Conservation (phyloP, 1,284 basidiomycete species). For the Cryptococcus sp. region DNA sequence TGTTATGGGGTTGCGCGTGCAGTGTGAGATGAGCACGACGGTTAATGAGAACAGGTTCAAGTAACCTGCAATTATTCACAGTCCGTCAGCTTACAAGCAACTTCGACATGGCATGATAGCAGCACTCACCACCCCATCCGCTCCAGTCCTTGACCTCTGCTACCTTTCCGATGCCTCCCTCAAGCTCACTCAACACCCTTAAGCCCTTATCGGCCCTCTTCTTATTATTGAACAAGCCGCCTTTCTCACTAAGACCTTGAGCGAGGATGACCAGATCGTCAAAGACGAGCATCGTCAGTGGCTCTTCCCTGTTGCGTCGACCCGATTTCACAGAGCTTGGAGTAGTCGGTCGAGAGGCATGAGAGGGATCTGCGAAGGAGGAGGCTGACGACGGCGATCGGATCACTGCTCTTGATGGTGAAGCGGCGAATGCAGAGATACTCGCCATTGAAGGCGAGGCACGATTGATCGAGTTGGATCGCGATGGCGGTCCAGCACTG, state of each 20-base stretch:
- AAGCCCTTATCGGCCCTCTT: constrained; percentile 23
- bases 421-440: constrained; percentile 22
- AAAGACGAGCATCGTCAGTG: constrained; percentile 65
- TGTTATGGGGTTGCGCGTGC: background rate
- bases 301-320: constrained; percentile 32
- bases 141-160: constrained; percentile 41
- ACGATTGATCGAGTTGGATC: constrained; percentile 17
- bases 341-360: constrained; percentile 15
- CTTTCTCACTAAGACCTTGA: constrained; percentile 39
- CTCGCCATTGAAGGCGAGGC: constrained; percentile 1
- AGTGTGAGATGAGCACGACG: background rate
- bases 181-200: constrained; percentile 30
- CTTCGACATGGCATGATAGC: background rate
- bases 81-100: background rate
- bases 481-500: constrained; percentile 18
- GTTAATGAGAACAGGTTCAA: background rate
- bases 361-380: constrained; percentile 1
- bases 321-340: constrained; percentile 13
- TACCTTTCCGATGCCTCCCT: constrained; percentile 46
- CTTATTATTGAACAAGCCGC: constrained; percentile 32
- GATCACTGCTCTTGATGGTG: constrained; percentile 13
- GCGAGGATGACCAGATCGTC: constrained; percentile 67
- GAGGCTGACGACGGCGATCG: constrained; percentile 26
- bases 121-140: constrained; percentile 35
- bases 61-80: background rate